A percentile compares a stretch with the other conserved stretches of the same genome.
Evolutionary conservation across 2,329 filamentous ascomycete genomes (phyloP).

Genomic region (Epichloe festucae): DNA sequence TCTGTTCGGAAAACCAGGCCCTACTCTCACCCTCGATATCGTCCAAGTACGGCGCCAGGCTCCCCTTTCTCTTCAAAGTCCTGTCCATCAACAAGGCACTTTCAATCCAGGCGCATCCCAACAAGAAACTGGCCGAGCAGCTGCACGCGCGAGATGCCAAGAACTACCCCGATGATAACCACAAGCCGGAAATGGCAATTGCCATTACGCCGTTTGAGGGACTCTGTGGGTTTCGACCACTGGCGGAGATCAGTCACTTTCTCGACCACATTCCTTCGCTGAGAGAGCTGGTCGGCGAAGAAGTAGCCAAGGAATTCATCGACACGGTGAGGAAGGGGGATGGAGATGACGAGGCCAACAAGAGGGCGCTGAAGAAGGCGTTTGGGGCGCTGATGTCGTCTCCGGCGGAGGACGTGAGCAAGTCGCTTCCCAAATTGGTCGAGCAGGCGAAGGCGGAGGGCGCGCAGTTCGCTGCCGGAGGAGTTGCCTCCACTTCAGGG

Average conservation of each 20-base stretch:
- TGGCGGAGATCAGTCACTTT: slow-evolving; percentile 79
- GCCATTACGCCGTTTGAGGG: slow-evolving; percentile 94
- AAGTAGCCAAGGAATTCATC: slow-evolving; percentile 42
- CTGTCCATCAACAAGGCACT: slow-evolving; percentile 91
- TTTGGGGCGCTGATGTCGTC: slow-evolving; percentile 78
- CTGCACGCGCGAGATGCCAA: slow-evolving; percentile 75
- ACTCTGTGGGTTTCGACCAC: slow-evolving; percentile 84
- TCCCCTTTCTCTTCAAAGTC: slow-evolving; percentile 97
- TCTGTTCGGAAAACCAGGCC: slow-evolving; percentile 75
- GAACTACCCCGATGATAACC: slow-evolving; percentile 98
- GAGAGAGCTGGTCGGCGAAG: slow-evolving; percentile 52
- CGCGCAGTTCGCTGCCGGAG: slow-evolving; percentile 60
- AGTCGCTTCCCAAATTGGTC: slow-evolving; percentile 55
- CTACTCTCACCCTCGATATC: slow-evolving; percentile 64
- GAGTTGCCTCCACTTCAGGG: slow-evolving; percentile 53
- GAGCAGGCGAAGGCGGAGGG: slow-evolving; percentile 55
- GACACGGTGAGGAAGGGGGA: slow-evolving; percentile 32
- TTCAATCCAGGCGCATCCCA: slow-evolving; percentile 92
- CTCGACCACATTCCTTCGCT: slow-evolving; percentile 45
- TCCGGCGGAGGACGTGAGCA: slow-evolving; percentile 39
- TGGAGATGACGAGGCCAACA: slow-evolving; percentile 48
- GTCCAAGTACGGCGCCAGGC: slow-evolving; percentile 63
- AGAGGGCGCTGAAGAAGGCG: slow-evolving; percentile 58
- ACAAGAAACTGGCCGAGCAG: slow-evolving; percentile 81
- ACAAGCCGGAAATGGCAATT: slow-evolving; percentile 99